Evolutionary conservation across 495 filamentous ascomycete genomes (phyloP), one percentile per base, ranked within the genome.

Genomic region (Extremus antarcticus): DNA sequence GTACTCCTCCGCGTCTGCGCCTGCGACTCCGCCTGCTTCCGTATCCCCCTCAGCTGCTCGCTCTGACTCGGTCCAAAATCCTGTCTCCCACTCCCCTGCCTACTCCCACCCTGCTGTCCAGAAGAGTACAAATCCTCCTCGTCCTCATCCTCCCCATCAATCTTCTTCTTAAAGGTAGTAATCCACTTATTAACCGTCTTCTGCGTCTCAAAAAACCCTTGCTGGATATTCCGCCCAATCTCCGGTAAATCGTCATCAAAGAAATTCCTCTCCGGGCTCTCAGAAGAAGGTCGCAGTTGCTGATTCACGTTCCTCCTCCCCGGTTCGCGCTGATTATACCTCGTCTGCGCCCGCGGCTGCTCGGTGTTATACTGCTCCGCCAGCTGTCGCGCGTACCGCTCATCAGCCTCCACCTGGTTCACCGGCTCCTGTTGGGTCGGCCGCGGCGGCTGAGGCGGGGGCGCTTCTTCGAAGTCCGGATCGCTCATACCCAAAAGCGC

Each of bases 241-340:
- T 90, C 83, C 2, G 92, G 92, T 43, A 98, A 77, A 61, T 98
- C 92, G 64, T 98, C 92, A 67, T 98, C 91, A 66, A 98, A 81
- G 65, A 95, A 96, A 72, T 80, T 95, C 63, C 84, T 88, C 47
- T 88, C 83, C 58, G 81, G 73, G n/a, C 56, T 47, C 2, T 53
- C 57, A 19, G 55, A 19, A 20, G 61, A 54, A 62, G 84, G 74
- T 60, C 81, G 76, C 66, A 76, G 65, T 17, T 58, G 62, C 55
- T 53, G 53, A 24, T 60, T 60, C 15, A 57, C 58, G 7, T 51
- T 48, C 13, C 58, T 53, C 68, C 62, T 73, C 74, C 47, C 71
- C 67, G 13, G 74, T 73, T 55, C 73, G 70, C 29, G 72, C 70
- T 58, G 59, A 48, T 76, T 76, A 61, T 82, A 80, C 10, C 72